A percentile compares a stretch with the other conserved stretches of the same genome.
phyloP scores from a whole-genome alignment of 2,329 filamentous ascomycete genomes.

The Whalleya microplaca region DNA sequence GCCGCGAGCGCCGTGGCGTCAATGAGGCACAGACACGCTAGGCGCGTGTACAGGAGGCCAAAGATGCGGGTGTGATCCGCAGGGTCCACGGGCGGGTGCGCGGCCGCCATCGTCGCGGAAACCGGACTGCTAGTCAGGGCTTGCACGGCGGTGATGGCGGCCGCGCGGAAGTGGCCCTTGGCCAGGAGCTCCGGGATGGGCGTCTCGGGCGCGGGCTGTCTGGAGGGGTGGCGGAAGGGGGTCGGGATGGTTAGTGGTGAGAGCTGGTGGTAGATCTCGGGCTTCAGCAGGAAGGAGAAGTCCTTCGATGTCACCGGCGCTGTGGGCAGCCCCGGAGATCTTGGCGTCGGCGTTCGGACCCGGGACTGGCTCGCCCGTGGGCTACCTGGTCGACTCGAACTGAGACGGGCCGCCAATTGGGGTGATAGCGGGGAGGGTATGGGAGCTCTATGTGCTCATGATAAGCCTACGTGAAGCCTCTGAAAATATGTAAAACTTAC shows the following conservation, averaged over 20 bases:
- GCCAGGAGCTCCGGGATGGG: conserved; percentile 70
- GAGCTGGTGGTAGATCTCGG: conserved; percentile 82
- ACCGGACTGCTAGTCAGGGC: conserved; percentile 57
- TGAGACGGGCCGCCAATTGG: conserved; percentile 35
- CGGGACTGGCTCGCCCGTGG: conserved; percentile 29
- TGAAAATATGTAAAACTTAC: conserved; percentile 51
- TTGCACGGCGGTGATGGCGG: conserved; percentile 69
- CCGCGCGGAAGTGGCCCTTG: conserved; percentile 77
- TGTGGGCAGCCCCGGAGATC: conserved; percentile 37
- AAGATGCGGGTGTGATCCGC: conserved; percentile 71
- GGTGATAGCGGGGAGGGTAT: conserved; percentile 27
- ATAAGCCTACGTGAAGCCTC: conserved; percentile 26
- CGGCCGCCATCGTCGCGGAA: conserved; percentile 39
- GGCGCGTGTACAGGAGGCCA: conserved; percentile 75
- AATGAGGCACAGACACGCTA: conserved; percentile 81
- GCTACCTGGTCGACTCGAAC: conserved; percentile 28
- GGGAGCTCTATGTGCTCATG: conserved; percentile 28
- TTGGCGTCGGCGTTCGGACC: conserved; percentile 25
- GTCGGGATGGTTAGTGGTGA: conserved; percentile 63
- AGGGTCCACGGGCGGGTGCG: conserved; percentile 45
- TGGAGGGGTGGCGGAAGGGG: conserved; percentile 70
- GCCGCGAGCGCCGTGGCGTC: conserved; percentile 71
- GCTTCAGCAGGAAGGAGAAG: conserved; percentile 78
- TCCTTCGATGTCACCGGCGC: conserved; percentile 60
- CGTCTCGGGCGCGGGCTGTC: conserved; percentile 65